A percentile compares a stretch with the other conserved stretches of the same genome.
phyloP scores from a whole-genome alignment of 2,329 filamentous ascomycete genomes.

The Apiospora koreana region DNA sequence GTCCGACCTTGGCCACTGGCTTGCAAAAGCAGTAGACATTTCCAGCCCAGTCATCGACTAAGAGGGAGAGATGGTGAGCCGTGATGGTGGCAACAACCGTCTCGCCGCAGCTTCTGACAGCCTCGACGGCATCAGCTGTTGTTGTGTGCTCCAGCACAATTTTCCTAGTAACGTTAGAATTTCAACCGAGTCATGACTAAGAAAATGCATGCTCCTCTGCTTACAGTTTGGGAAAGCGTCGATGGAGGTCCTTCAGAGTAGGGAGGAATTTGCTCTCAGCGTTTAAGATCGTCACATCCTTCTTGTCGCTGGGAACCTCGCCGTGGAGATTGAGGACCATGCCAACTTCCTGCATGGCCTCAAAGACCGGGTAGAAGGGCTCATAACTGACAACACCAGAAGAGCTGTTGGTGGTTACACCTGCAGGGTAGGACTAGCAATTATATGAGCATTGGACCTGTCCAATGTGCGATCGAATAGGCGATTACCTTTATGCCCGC shows the following conservation, averaged over 20 bases:
- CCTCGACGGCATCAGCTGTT: constrained; percentile 61
- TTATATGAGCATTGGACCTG: background rate
- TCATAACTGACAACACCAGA: constrained; percentile 55
- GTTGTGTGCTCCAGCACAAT: constrained; percentile 64
- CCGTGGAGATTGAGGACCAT: constrained; percentile 69
- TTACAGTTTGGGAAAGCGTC: constrained; percentile 42
- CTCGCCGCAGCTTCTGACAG: constrained; percentile 61
- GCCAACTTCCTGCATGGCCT: constrained; percentile 65
- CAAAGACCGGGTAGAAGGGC: constrained; percentile 61
- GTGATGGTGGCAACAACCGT: constrained; percentile 66
- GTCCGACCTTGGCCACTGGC: constrained; percentile 57
- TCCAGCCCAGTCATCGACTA: constrained; percentile 61
- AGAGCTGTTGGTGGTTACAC: constrained; percentile 35
- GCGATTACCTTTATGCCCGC: constrained; percentile 51
- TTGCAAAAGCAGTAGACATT: constrained; percentile 67
- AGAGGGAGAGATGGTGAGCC: constrained; percentile 56
- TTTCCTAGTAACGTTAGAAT: constrained; percentile 17
- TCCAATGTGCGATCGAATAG: background rate
- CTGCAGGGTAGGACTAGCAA: constrained; percentile 19
- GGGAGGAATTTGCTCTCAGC: constrained; percentile 68
- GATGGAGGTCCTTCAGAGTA: constrained; percentile 58
- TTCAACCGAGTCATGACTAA: background rate
- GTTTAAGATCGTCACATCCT: constrained; percentile 50
- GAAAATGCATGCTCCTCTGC: background rate
- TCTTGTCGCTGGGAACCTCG: constrained; percentile 49